Conservation (phyloP, 2,329 filamentous ascomycete genomes). For the Pezicula radicicola region DNA sequence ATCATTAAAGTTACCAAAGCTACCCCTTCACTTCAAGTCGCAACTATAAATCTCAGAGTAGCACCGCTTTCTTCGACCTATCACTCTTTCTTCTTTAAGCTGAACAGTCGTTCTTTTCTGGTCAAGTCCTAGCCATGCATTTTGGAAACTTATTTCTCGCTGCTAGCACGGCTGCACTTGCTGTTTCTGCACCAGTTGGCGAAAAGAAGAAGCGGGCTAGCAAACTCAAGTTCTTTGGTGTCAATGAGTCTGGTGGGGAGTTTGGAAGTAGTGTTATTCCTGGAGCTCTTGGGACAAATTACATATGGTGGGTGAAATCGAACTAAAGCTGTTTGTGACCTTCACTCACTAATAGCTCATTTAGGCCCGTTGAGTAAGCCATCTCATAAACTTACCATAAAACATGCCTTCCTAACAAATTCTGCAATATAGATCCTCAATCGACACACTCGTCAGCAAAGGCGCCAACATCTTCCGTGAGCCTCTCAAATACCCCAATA, state of each 20-base stretch:
- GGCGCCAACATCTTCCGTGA: conserved; percentile 29
- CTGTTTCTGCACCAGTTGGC: conserved; percentile 14
- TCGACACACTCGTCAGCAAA: conserved; percentile 17
- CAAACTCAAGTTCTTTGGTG: conserved; percentile 31
- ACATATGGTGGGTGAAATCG: conserved; percentile 51
- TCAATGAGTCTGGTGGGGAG: conserved; percentile 50
- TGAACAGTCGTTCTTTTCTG: not conserved
- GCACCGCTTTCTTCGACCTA: not conserved
- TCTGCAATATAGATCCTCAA: not conserved
- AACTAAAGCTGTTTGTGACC: conserved; percentile 31
- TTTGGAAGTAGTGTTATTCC: conserved; percentile 55
- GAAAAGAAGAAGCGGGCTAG: conserved; percentile 30
- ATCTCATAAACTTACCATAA: no score
- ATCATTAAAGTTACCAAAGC: no score
- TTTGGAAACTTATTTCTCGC: conserved; percentile 2
- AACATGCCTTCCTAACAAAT: no score
- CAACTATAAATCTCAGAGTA: no score
- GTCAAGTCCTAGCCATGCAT: conserved; percentile 3
- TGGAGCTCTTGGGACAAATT: conserved; percentile 52
- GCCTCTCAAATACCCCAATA: no score
- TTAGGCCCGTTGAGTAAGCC: not conserved
- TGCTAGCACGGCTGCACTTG: conserved; percentile 3
- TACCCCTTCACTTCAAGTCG: no score
- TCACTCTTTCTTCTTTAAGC: not conserved
- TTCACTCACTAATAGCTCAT: not conserved